Conservation (phyloP, 176 grass and related monocot species). For the Oryza glaberrima region DNA sequence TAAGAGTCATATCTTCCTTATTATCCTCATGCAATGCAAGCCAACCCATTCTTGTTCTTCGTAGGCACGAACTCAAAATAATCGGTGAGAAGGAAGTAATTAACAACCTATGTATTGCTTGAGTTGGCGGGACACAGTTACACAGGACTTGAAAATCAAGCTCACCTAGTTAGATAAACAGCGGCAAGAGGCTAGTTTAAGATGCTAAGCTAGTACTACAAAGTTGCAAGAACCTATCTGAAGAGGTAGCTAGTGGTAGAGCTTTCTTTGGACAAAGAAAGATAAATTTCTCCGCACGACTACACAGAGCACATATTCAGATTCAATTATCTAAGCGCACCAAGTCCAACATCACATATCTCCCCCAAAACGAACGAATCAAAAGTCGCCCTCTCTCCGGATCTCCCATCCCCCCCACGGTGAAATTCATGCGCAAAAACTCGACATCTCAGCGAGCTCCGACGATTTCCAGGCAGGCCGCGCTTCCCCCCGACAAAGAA, state of each 20-base stretch:
- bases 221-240: no score
- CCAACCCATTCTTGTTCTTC: background rate
- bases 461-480: background rate
- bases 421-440: background rate
- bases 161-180: background rate
- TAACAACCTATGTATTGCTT: background rate
- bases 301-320: background rate
- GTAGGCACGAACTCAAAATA: background rate
- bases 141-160: background rate
- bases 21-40: background rate
- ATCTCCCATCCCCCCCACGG: background rate
- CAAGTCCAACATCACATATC: background rate
- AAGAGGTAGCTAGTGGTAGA: no score
- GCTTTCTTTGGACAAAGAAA: background rate
- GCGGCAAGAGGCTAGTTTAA: no score
- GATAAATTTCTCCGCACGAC: background rate
- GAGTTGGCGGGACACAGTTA: background rate
- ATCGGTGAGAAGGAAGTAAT: background rate
- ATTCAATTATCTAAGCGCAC: background rate
- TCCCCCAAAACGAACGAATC: background rate
- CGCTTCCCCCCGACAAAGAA: background rate
- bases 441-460: background rate
- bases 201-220: no score
- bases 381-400: background rate
- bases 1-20: background rate